Evolutionary conservation across 768 basidiomycete genomes (phyloP), one percentile per base, ranked within the genome.

Genomic region (Collybiopsis luxurians): DNA sequence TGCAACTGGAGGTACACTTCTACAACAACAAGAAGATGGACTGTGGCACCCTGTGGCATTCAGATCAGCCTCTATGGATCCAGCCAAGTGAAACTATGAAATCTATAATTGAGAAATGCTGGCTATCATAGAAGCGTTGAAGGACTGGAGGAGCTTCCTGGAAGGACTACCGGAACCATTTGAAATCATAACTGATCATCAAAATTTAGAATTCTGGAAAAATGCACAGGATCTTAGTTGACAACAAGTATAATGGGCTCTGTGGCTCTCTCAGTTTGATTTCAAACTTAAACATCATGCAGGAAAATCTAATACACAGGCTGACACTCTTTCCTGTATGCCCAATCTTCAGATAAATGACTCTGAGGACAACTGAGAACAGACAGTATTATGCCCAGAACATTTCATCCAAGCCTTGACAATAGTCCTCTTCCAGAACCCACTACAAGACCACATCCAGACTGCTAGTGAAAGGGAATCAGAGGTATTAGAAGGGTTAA

Each of bases 91-190:
- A 1, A 83, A 82, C 61, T 83, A 84, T 58, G 66, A 78, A 13
- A 73, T 79, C 19, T 71, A 81, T 56, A 74, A 85, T 57, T 76
- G 78, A 59, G 81, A 84, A 66, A 64, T 82, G 13, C 68, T 82
- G 0, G 77, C 76, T 1, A 72, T 83, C 45, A 64, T 82, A 13
- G 57, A 66, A 27, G 59, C 67, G 2, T 63, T 72, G 54, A 47
- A 60, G 26, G 34, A 61, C 27, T 53, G 24, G 58, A 19, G 49
- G 2, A 51, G 53, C 9, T 57, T 19, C 7, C 27, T 55, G 10
- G 4, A 24, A 7, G 61, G 60, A 34, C 42, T 40, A 9, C 12
- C 31, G 1, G 24, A 11, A 59, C 34, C 23, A 27, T 49, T 57
- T 19, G 48, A 57, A 13, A 57, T 61, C 17, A 44, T n/a, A 5